Conservation (phyloP, 106 monocot genomes). For the Dioscorea alata region DNA sequence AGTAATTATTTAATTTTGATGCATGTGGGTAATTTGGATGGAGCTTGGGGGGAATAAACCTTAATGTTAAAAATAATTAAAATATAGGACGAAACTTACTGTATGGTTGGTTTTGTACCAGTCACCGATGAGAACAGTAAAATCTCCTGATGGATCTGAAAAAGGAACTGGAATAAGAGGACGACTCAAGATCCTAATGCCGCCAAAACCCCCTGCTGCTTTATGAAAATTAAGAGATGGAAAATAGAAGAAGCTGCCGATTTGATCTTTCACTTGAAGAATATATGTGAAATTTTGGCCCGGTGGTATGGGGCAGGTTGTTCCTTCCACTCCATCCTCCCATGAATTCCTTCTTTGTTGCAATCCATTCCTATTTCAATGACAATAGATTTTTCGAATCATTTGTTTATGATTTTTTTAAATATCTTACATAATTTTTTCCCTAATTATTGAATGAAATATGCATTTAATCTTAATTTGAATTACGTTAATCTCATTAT, state of each 20-base stretch:
- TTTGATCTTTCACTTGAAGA: conserved; percentile 67
- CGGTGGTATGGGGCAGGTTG: conserved; percentile 69
- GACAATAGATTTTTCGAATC: background rate
- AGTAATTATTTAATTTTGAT: no score
- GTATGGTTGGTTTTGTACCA: conserved; percentile 66
- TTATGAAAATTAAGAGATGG: conserved; percentile 65
- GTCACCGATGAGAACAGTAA: conserved; percentile 61
- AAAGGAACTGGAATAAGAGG: conserved; percentile 69
- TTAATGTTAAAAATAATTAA: no score
- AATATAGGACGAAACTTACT: conserved; percentile 6
- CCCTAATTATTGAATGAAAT: no score
- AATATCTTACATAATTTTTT: no score
- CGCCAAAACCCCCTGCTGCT: conserved; percentile 68
- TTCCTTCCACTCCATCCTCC: conserved; percentile 63
- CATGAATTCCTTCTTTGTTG: conserved; percentile 65
- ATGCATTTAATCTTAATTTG: no score
- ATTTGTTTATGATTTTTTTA: no score
- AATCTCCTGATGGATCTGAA: conserved; percentile 47
- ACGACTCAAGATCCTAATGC: conserved; percentile 55
- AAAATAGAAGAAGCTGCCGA: conserved; percentile 74
- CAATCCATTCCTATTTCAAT: conserved; percentile 47
- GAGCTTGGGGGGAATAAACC: no score
- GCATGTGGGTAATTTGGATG: no score
- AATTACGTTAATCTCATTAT: no score
- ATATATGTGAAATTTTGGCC: conserved; percentile 71